phyloP scores from a whole-genome alignment of 495 filamentous ascomycete genomes.

The Neurospora cerealis region DNA sequence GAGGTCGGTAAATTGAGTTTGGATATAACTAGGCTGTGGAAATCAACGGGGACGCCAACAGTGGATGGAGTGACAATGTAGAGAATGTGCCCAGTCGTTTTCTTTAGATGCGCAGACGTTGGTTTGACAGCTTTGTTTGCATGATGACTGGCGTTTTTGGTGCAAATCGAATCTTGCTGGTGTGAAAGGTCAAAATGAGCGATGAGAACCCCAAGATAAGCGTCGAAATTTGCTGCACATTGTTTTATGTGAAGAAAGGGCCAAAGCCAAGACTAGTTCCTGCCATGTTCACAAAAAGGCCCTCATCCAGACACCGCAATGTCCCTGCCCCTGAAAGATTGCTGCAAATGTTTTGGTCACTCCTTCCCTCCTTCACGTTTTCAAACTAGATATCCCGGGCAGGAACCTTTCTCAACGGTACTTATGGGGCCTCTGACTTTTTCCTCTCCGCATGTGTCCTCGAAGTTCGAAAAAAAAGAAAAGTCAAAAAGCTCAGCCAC shows the following conservation, averaged over 20 bases:
- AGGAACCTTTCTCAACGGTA: neutral
- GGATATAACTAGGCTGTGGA: neutral
- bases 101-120: neutral
- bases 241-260: neutral
- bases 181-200: neutral
- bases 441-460: neutral
- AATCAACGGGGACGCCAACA: neutral
- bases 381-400: neutral
- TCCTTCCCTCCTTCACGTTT: neutral
- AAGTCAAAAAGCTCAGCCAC: neutral
- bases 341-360: neutral
- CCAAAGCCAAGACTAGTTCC: neutral
- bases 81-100: neutral
- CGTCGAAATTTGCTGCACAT: neutral
- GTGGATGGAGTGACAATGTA: neutral
- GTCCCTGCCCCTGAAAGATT: neutral
- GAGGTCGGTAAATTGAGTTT: neutral
- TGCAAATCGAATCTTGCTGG: neutral
- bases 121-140: neutral
- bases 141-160: neutral
- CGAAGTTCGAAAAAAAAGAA: neutral
- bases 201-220: neutral
- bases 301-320: neutral
- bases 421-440: neutral
- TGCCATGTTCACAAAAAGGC: neutral